phyloP scores from a whole-genome alignment of 805 yeast genomes.

The Schwanniomyces pseudopolymorphus region DNA sequence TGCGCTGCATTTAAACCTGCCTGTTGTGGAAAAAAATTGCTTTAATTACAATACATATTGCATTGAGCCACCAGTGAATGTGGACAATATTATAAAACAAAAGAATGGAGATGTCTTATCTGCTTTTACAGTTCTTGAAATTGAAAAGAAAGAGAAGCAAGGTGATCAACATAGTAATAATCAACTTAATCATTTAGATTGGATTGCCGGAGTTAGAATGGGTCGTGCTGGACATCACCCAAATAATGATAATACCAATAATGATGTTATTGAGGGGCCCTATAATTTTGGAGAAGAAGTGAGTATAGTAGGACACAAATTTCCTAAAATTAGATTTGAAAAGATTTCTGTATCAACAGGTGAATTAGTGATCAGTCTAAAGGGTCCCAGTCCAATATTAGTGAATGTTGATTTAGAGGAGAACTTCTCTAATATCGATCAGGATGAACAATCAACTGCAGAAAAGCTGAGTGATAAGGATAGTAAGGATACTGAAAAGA shows the following conservation, averaged over 20 bases:
- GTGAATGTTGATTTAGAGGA: conserved; percentile 1
- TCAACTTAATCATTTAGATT: conserved; percentile 68
- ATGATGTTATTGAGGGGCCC: conserved; percentile 30
- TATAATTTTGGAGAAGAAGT: conserved; percentile 89
- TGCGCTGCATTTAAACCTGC: neutral
- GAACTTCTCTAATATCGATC: neutral
- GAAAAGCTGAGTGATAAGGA: conserved; percentile 1
- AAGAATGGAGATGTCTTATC: conserved; percentile 35
- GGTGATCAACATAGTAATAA: conserved; percentile 27
- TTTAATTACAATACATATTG: conserved; percentile 33
- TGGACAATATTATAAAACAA: conserved; percentile 30
- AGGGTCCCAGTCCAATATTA: conserved; percentile 48
- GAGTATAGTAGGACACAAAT: conserved; percentile 80
- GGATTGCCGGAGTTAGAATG: conserved; percentile 92
- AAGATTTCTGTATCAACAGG: conserved; percentile 88
- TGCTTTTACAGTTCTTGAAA: conserved; percentile 34
- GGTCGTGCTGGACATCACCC: conserved; percentile 50
- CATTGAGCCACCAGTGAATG: conserved; percentile 34
- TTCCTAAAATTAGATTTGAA: conserved; percentile 84
- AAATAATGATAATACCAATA: conserved; percentile 8
- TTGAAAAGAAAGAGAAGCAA: conserved; percentile 38
- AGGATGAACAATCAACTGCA: conserved; percentile 1
- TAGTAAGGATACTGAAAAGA: conserved; percentile 5
- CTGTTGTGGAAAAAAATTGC: neutral
- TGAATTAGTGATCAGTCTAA: conserved; percentile 67